Conservation (phyloP, 495 filamentous ascomycete species). For the Neurospora hispaniola region DNA sequence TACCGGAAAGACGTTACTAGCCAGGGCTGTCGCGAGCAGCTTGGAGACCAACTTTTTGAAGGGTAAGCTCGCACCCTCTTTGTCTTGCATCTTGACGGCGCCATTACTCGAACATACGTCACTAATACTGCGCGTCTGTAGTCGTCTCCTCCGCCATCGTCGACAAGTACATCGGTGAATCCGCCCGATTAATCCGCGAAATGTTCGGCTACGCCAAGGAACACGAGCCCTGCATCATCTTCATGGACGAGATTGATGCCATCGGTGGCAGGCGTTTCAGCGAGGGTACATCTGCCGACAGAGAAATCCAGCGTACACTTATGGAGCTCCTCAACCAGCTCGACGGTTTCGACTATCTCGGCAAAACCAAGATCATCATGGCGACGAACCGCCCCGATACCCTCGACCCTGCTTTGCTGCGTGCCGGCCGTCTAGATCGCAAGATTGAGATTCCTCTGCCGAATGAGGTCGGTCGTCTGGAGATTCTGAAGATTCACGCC, state of each 20-base stretch:
- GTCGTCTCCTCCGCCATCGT: conserved; percentile 99
- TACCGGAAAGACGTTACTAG: conserved; percentile 93
- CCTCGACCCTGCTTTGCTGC: conserved; percentile 85
- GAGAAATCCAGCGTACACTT: conserved; percentile 96
- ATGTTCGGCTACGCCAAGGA: conserved; percentile 99
- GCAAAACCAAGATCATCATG: conserved; percentile 99
- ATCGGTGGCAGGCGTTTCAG: conserved; percentile 96
- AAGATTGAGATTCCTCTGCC: conserved; percentile 99
- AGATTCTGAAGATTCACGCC: conserved; percentile 98
- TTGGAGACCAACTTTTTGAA: conserved; percentile 98
- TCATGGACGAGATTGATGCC: conserved; percentile 99
- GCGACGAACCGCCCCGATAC: conserved; percentile 98
- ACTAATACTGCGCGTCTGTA: conserved; percentile 19
- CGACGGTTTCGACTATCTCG: conserved; percentile 97
- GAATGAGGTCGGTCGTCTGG: conserved; percentile 95
- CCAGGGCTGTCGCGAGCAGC: conserved; percentile 91
- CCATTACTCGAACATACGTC: conserved; percentile 9
- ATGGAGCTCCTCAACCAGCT: conserved; percentile 99
- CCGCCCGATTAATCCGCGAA: conserved; percentile 91
- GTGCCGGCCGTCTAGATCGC: conserved; percentile 88
- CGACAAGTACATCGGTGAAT: conserved; percentile 99
- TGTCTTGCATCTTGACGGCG: not conserved
- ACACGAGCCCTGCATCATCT: conserved; percentile 99
- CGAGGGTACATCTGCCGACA: conserved; percentile 96
- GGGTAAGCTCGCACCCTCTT: conserved; percentile 40